Base-by-base conservation (phyloP, 345 rosid genomes). In the Adansonia digitata region DNA sequence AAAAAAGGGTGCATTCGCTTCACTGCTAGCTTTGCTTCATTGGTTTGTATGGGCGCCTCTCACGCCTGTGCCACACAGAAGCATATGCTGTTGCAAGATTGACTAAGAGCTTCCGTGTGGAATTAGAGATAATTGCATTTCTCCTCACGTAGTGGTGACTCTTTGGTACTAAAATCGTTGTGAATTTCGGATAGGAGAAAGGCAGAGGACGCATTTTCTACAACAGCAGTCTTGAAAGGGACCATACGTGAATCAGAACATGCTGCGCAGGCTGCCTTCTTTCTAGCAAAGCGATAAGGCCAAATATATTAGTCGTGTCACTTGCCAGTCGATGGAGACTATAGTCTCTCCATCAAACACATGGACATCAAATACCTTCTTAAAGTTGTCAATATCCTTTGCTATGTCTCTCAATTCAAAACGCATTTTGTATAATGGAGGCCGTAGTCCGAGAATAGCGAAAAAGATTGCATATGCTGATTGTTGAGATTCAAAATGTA, bases 31-130 rank as follows among this genome's bases (percentile, higher is more conserved):
- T 0, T 63, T 0, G 26, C 48, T 43, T 81, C 78, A 4, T 1
- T 1, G 3, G 7, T 77, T 0, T 74, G 75, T 11, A 74, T 46
- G 0, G 76, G 71, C 12, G 59, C 57, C 17, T 42, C 85, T 0
- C 81, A 84, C 7, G 85, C 90, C 0, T 88, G 86, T 84, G 7
- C 69, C 84, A 52, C 89, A 81, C 12, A 77, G 13, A 79, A 79
- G 72, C 72, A n/a, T n/a, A 79, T 0, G 82, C 75, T 2, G 31
- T 79, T 11, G 59, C 43, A n/a, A 78, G 82, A 15, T 75, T 78
- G 62, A 29, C 81, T 8, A 60, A 49, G 22, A 69, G 55, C 14
- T 39, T 73, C 62, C 61, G 15, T 35, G 59, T 26, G 82, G 82
- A 14, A 70, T 79, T 2, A 74, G 82, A 56, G 82, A 62, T 4